Evolutionary conservation across 148 eudicot genomes (phyloP).

Genomic region (Chenopodium quinoa): DNA sequence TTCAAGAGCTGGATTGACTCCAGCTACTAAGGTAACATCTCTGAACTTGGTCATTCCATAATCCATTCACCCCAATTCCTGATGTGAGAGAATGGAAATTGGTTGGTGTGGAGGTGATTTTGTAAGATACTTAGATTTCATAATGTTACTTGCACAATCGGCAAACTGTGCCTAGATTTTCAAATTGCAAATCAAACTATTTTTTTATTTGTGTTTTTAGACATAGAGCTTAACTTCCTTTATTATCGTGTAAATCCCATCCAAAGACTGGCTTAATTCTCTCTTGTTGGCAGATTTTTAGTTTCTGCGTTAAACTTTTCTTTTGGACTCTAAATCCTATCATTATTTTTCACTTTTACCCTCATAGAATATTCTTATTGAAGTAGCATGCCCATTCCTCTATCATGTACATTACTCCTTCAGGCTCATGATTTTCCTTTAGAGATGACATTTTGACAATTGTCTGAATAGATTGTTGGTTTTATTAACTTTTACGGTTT

Average conservation of each 20-base stretch:
- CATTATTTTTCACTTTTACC: not conserved
- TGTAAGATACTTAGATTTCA: too few relatives aligned
- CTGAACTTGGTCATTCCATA: not conserved
- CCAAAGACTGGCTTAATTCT: not conserved
- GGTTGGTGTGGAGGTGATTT: too few relatives aligned
- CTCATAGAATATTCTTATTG: not conserved
- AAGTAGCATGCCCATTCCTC: not conserved
- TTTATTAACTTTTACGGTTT: not conserved
- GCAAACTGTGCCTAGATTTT: too few relatives aligned
- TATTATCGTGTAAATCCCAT: not conserved
- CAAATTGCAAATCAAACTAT: not conserved
- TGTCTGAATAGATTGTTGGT: not conserved
- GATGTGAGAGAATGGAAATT: too few relatives aligned
- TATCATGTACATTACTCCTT: not conserved
- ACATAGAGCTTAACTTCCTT: not conserved
- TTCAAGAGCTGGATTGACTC: constrained; percentile 67
- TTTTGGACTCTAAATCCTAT: not conserved
- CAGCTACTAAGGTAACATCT: constrained; percentile 58
- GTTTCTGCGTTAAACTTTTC: not conserved
- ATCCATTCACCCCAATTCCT: too few relatives aligned
- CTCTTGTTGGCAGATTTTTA: not conserved
- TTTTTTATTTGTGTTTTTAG: not conserved
- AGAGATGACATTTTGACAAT: not conserved
- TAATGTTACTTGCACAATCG: too few relatives aligned
- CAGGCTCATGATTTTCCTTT: not conserved